These are phyloP conservation scores for Aspergillus clavatus DNA, from an alignment of 2,329 filamentous ascomycete species.

Conservation along the genomic window DNA sequence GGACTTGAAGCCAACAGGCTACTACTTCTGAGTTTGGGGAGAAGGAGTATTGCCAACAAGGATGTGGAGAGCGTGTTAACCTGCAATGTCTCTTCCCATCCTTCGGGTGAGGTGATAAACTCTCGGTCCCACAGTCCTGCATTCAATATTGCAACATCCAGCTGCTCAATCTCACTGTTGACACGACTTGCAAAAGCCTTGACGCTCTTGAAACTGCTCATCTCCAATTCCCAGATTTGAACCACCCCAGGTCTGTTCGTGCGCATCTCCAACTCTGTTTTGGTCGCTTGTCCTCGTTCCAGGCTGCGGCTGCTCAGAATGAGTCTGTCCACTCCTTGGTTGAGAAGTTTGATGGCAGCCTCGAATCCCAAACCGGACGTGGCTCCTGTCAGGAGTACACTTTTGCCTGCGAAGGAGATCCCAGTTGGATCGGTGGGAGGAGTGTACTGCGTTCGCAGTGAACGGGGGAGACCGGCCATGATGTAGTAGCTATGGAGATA, in stretches of 20 bases:
- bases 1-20: conserved; percentile 29
- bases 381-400: conserved; percentile 48
- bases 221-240: conserved; percentile 45
- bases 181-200: conserved; percentile 39
- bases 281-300: conserved; percentile 41
- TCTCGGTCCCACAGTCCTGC: conserved; percentile 41
- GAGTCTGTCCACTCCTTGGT: conserved; percentile 39
- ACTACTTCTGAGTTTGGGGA: conserved; percentile 42
- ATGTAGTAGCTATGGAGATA: neutral
- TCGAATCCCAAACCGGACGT: conserved; percentile 50
- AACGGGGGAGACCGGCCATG: conserved; percentile 28
- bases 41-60: conserved; percentile 50
- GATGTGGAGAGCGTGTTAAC: conserved; percentile 56
- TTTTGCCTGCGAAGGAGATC: conserved; percentile 42
- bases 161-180: conserved; percentile 30
- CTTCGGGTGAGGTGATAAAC: conserved; percentile 37
- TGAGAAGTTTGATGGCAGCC: conserved; percentile 46
- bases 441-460: conserved; percentile 29
- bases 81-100: conserved; percentile 52
- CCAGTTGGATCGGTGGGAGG: conserved; percentile 34
- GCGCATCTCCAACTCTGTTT: conserved; percentile 34
- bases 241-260: conserved; percentile 33
- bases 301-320: conserved; percentile 46
- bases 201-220: conserved; percentile 44
- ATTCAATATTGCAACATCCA: conserved; percentile 46